Conservation (phyloP, 495 filamentous ascomycete species). For the Pyronema domesticum region DNA sequence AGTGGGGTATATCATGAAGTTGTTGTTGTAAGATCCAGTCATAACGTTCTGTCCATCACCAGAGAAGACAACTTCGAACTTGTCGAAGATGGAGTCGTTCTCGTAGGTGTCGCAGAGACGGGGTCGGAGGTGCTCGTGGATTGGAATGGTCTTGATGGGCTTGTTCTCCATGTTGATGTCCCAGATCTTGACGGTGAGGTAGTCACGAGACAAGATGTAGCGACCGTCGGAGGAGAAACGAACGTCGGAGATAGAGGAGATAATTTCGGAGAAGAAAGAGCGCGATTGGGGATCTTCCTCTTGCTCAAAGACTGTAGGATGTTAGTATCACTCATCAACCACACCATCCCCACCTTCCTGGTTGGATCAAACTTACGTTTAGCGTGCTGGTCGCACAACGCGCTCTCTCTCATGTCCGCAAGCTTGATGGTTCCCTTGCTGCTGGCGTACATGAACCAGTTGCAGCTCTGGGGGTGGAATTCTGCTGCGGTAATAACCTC, state of each 20-base stretch:
- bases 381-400: conserved; percentile 83
- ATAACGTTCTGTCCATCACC: conserved; percentile 97
- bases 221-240: conserved; percentile 90
- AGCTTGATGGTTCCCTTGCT: conserved; percentile 98
- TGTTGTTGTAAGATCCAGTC: conserved; percentile 99
- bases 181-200: conserved; percentile 98
- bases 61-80: conserved; percentile 98
- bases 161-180: conserved; percentile 97
- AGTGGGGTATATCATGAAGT: conserved; percentile 99
- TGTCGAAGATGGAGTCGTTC: conserved; percentile 98
- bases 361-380: conserved; percentile 49
- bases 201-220: conserved; percentile 94
- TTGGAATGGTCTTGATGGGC: conserved; percentile 94
- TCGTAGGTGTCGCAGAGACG: conserved; percentile 96
- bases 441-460: conserved; percentile 99
- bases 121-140: conserved; percentile 90
- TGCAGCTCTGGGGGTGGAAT: conserved; percentile 93
- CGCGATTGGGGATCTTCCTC: conserved; percentile 97
- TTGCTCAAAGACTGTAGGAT: conserved; percentile 73
- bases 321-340: conserved; percentile 2
- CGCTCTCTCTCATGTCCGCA: conserved; percentile 92
- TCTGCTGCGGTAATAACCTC: conserved; percentile 98
- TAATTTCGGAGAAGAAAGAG: conserved; percentile 99
- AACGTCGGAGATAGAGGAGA: conserved; percentile 96
- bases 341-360: conserved; percentile 6